Base-by-base conservation (phyloP, 169 alveolate genomes). In the Prorocentrum cordatum region DNA sequence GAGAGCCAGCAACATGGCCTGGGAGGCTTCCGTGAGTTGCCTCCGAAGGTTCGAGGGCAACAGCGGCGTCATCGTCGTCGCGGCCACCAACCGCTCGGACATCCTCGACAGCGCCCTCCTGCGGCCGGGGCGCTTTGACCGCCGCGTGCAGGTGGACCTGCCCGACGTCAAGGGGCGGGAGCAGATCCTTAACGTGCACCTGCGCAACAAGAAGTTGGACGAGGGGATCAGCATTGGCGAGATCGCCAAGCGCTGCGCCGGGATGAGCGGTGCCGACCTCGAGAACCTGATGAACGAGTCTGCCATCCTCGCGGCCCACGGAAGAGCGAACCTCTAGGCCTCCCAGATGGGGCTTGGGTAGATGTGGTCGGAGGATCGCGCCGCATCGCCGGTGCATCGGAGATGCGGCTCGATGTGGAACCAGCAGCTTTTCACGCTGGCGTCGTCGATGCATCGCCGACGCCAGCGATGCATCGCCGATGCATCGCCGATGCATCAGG, bases 211-310 rank as follows among this genome's bases (percentile, higher is more conserved):
- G 68, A 62, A 62, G 90, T 9, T 80, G 67, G 90, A 18, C 2
- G 79, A 38, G 7, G 45, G 16, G 54, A 62, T 80, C 80, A 62
- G 67, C 4, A 38, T 80, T 16, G 38, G 38, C 4, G 90, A 80
- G 33, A 64, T 80, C 29, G 90, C 90, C 54, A 68, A 80, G 67
- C 75, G 90, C 36, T 62, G 80, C 0, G 79, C 79, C 1, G 90
- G 90, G 26, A 62, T 80, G 68, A 39, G 68, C 39, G 90, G 90
- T 0, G 90, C 90, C 3, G 90, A 80, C 47, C 27, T 80, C 54
- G 90, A 80, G 90, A 80, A 80, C 12, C 32, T 80, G 22, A 80
- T 80, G 90, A 80, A 80, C 68, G 90, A 80, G 79, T n/a, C n/a
- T n/a, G n/a, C n/a, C n/a, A n/a, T n/a, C n/a, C n/a, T n/a, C n/a